Base-by-base conservation (phyloP, 768 basidiomycete species). In the Lactarius indigo region DNA sequence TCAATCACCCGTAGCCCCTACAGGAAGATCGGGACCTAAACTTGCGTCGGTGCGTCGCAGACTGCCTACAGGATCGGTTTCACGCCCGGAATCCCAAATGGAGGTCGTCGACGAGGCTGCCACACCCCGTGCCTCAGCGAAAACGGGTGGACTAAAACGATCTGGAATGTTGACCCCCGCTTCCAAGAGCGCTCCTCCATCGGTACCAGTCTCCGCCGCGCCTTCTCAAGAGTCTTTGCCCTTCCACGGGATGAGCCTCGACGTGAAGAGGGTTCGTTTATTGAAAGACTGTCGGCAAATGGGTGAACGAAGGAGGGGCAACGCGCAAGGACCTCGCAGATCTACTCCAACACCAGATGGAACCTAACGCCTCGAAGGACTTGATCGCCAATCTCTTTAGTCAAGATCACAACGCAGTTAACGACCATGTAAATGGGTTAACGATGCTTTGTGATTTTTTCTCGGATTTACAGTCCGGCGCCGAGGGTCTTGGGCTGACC, bases 361-460 rank as follows among this genome's bases (percentile, higher is more conserved):
- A 96, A 70, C 83, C 87, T 10, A 84, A 90, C 72, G 82, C 85
- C 7, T 90, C 90, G 3, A 87, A 89, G 68, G 90, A 95, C 2
- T 78, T 98, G 2, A 76, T 91, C 15, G 77, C 84, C 5, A 85
- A 85, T 33, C 81, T 99, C 33, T 99, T 98, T 80, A 98, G 96
- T 73, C 92, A 91, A 67, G 97, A 97, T 72, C 97, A 98, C 75
- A 92, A 90, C 70, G 93, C 95, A 7, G 89, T 98, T 69, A 96
- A 94, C 72, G 97, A 98, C 75, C 88, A 91, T 72, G 83, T 96
- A 61, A 80, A 81, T n/a, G 96, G 91, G 7, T 77, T 98, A 61
- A 80, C 84, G 7, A 82, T 79, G 58, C 81, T 98, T 26, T 83
- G 87, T 61, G 92, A 96, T 2, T 89, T 93, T 73, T 95, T 87